These are phyloP conservation scores for Veloporphyrellus conicus DNA, from an alignment of 1,284 basidiomycete genomes.

Conservation along the genomic window DNA sequence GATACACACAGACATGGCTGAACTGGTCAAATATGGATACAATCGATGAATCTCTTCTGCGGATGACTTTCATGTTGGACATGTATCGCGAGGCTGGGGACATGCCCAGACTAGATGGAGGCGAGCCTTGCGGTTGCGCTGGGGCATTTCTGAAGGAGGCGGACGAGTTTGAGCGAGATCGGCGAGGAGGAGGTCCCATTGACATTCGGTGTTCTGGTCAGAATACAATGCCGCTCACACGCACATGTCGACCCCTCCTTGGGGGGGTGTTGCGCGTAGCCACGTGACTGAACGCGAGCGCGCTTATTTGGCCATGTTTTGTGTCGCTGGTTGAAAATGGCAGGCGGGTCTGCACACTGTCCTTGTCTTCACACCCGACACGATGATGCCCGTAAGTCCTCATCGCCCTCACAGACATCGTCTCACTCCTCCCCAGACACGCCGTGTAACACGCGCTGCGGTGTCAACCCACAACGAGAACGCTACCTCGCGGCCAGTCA, in stretches of 20 bases:
- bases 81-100: slow-evolving; percentile 57
- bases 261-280: slow-evolving; percentile 10
- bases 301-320: slow-evolving; percentile 35
- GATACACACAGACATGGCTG: slow-evolving; percentile 78
- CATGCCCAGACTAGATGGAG: slow-evolving; percentile 40
- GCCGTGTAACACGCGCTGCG: slow-evolving; percentile 55
- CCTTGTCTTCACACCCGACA: slow-evolving; percentile 23
- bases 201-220: no score
- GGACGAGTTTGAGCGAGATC: slow-evolving; percentile 31
- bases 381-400: slow-evolving; percentile 32
- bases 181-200: slow-evolving; percentile 18
- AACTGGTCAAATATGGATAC: slow-evolving; percentile 79
- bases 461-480: slow-evolving; percentile 60
- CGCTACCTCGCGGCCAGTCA: slow-evolving; percentile 52
- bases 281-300: slow-evolving; percentile 34
- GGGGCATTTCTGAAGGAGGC: slow-evolving; percentile 16
- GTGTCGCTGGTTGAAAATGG: slow-evolving; percentile 34
- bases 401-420: neutral
- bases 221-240: no score
- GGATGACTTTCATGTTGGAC: slow-evolving; percentile 80
- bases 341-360: slow-evolving; percentile 18
- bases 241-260: slow-evolving; percentile 4
- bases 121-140: slow-evolving; percentile 2
- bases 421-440: slow-evolving; percentile 49
- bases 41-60: slow-evolving; percentile 77